Base-by-base conservation (phyloP, 345 rosid genomes). In the Salix arbutifolia region DNA sequence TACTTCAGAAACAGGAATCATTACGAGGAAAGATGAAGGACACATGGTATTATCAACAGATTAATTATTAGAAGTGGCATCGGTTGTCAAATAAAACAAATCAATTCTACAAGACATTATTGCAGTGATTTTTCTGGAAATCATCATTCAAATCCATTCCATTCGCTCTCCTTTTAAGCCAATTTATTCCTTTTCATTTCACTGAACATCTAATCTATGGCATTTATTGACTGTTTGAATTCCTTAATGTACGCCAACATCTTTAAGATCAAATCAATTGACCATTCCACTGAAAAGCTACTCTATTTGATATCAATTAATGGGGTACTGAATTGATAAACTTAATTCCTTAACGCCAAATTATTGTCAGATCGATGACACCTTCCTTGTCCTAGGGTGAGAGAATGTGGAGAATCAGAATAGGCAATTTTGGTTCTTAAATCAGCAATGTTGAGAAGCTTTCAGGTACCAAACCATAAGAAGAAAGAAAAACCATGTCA, bases 401-500 rank as follows among this genome's bases (percentile, higher is more conserved):
- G 67, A 30, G 28, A 73, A 40, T 25, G 61, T 73, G 18, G 68
- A 61, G 53, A 73, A 13, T 23, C 35, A 11, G 26, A 60, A 14
- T n/a, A 14, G 31, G 67, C 8, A 4, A 42, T 40, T 40, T 40
- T 40, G 44, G 13, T 40, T 9, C 44, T 40, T 40, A 40, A 40
- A 40, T 10, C 13, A 10, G 44, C 44, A 40, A 40, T 40, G 44
- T 40, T 40, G 44, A 9, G 44, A 40, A 19, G 37, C 38, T 10
- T 46, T 42, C 37, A 26, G 61, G 70, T 69, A 70, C 82, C 75
- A 46, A 23, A 76, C 53, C 13, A 46, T 7, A 16, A 3, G 56
- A 40, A 46, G 31, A 10, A 28, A 61, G 16, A 2, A 30, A 7
- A 64, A 14, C 3, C 8, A 23, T 2, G 11, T 7, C 50, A 8